Conservation (phyloP, 2,329 filamentous ascomycete genomes). For the Anisogramma anomala region DNA sequence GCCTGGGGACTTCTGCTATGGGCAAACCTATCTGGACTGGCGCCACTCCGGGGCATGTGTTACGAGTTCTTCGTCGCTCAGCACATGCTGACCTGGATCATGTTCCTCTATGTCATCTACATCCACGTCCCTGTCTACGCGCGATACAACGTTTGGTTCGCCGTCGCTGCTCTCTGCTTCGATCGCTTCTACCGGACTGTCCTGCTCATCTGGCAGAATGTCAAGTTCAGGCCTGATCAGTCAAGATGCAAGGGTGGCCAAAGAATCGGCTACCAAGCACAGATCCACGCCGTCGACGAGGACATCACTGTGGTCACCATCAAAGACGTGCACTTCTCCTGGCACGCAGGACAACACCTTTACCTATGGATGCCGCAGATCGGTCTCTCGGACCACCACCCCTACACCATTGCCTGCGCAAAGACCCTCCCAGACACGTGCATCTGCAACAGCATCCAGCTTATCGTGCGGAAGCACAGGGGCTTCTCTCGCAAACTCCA, state of each 20-base stretch:
- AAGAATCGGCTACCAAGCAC: slow-evolving; percentile 41
- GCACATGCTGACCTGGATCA: slow-evolving; percentile 49
- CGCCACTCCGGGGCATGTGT: slow-evolving; percentile 51
- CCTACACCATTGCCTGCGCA: slow-evolving; percentile 50
- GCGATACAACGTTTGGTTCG: slow-evolving; percentile 53
- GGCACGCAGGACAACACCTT: slow-evolving; percentile 48
- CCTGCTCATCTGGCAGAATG: slow-evolving; percentile 41
- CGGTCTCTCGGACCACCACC: slow-evolving; percentile 44
- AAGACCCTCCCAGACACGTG: slow-evolving; percentile 38
- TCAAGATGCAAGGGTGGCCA: slow-evolving; percentile 36
- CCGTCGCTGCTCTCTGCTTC: slow-evolving; percentile 49
- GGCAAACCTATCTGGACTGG: slow-evolving; percentile 51
- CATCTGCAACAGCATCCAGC: slow-evolving; percentile 47
- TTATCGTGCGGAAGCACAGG: slow-evolving; percentile 42
- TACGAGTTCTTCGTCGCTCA: slow-evolving; percentile 63
- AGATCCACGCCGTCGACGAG: slow-evolving; percentile 36
- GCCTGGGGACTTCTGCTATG: slow-evolving; percentile 56
- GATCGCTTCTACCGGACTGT: slow-evolving; percentile 45
- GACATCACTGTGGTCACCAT: slow-evolving; percentile 47
- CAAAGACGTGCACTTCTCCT: slow-evolving; percentile 47
- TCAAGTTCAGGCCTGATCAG: slow-evolving; percentile 29
- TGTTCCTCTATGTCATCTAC: slow-evolving; percentile 53
- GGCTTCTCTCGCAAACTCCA: slow-evolving; percentile 48
- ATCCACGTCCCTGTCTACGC: slow-evolving; percentile 50
- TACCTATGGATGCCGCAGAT: slow-evolving; percentile 49